Conservation (phyloP, 306 rosid genomes). For the Abrus pulchellus region DNA sequence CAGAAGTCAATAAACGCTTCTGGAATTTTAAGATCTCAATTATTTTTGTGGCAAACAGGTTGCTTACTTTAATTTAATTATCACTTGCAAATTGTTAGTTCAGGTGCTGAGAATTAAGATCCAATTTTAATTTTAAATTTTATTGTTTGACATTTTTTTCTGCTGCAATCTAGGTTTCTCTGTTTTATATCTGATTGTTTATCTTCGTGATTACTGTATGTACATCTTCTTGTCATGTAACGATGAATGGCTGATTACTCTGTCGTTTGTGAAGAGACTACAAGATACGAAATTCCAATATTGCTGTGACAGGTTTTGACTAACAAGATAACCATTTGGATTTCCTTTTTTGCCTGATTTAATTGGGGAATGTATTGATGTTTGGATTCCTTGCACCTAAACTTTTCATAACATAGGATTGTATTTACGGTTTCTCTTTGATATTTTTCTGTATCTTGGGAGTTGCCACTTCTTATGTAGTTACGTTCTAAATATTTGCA, state of each 20-base stretch:
- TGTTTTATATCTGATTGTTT: background rate
- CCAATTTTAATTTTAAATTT: background rate
- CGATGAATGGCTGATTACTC: background rate
- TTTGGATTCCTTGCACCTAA: slow-evolving; percentile 2
- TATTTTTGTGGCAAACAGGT: no score
- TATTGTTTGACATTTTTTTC: background rate
- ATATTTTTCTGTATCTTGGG: background rate
- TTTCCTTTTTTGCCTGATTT: no score
- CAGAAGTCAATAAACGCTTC: no score
- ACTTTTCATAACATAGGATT: slow-evolving; percentile 17
- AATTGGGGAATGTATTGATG: background rate
- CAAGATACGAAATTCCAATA: background rate
- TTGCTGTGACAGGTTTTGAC: background rate
- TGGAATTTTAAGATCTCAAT: no score
- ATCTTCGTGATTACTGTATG: background rate
- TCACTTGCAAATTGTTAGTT: background rate
- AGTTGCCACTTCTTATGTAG: background rate
- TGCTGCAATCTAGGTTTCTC: slow-evolving; percentile 8
- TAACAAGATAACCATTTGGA: background rate
- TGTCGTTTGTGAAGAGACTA: background rate
- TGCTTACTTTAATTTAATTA: no score
- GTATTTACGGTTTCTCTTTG: background rate
- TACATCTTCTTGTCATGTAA: background rate
- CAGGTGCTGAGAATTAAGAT: background rate
- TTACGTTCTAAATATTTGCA: no score